Evolutionary conservation across 176 grass and related monocot species (phyloP), one percentile per base, ranked within the genome.

Genomic region (Themeda triandra): DNA sequence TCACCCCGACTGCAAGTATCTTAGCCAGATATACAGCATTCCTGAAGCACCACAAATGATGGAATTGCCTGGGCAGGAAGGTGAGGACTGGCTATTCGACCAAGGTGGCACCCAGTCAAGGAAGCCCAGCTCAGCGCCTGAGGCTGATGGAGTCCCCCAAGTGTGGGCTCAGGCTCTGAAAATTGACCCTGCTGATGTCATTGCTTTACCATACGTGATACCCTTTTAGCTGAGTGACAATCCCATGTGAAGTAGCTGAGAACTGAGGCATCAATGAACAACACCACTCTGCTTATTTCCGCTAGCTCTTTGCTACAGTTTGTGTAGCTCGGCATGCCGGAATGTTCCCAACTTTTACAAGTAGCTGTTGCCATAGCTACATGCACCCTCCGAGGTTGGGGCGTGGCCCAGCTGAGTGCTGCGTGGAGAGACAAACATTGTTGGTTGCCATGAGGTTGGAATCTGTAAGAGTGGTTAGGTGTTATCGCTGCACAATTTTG

Each of bases 401-500:
- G 80, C 75, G 51, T 87, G 80, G 37, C 39, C 80, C 2, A 25
- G 45, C 24, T 45, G 37, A 79, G 36, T 73, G 80, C 88, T 80
- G 84, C 62, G 10, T 27, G 69, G 75, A 69, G 75, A 69, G 17
- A 73, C 41, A 31, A 24, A 28, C 75, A 60, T 7, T 72, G 69
- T 37, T 86, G 28, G 73, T 73, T 68, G 49, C n/a, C 25, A 60
- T 13, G 46, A 85, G 19, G 51, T 66, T 39, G 27, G 45, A 68
- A 42, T 36, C 64, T 41, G 63, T 73, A 71, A 80, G 54, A 29
- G 24, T 79, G 73, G 81, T 42, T 72, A 87, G 85, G 69, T 84
- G 89, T 71, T 85, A 73, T 64, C 37, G 90, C 82, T 83, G 82
- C 90, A 86, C 86, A 92, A 88, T 92, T 92, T 92, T 92, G 90